Conservation (phyloP, 1,139 yeast species). For the Pichia kudriavzevii region DNA sequence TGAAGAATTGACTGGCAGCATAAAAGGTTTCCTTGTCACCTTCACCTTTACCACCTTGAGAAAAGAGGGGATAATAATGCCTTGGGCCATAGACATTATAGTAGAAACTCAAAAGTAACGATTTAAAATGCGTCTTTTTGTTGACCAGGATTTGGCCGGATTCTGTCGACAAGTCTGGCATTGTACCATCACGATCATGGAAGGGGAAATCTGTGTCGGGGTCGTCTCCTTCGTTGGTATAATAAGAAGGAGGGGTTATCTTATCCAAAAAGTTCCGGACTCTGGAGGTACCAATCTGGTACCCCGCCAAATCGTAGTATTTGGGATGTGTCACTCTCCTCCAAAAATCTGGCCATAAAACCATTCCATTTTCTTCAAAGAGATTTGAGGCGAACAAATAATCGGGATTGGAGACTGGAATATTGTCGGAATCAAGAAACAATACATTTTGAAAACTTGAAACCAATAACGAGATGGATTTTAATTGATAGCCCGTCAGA, state of each 20-base stretch:
- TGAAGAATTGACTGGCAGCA: slow-evolving; percentile 47
- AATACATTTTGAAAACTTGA: slow-evolving; percentile 52
- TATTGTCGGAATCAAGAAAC: slow-evolving; percentile 52
- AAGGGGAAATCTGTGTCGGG: slow-evolving; percentile 25
- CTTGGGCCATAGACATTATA: slow-evolving; percentile 56
- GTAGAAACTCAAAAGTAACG: slow-evolving; percentile 45
- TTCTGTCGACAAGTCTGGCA: slow-evolving; percentile 57
- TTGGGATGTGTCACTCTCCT: slow-evolving; percentile 51
- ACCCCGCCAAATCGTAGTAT: slow-evolving; percentile 48
- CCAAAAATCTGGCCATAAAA: slow-evolving; percentile 71
- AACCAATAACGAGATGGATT: slow-evolving; percentile 47
- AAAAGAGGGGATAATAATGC: slow-evolving; percentile 46
- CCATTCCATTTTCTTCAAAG: slow-evolving; percentile 36
- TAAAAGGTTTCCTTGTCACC: slow-evolving; percentile 63
- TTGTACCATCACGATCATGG: slow-evolving; percentile 50
- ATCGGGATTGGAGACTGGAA: slow-evolving; percentile 48
- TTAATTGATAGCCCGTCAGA: slow-evolving; percentile 47
- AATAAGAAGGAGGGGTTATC: slow-evolving; percentile 19
- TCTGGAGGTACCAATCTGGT: slow-evolving; percentile 30
- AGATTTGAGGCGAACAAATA: slow-evolving; percentile 36
- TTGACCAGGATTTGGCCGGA: slow-evolving; percentile 54
- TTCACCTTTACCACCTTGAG: slow-evolving; percentile 57
- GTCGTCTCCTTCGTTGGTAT: slow-evolving; percentile 16
- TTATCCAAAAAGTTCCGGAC: slow-evolving; percentile 25
- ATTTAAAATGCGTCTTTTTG: slow-evolving; percentile 45